These are phyloP conservation scores for Bromus sterilis DNA, from an alignment of 176 grass and related monocot genomes.

Conservation along the genomic window DNA sequence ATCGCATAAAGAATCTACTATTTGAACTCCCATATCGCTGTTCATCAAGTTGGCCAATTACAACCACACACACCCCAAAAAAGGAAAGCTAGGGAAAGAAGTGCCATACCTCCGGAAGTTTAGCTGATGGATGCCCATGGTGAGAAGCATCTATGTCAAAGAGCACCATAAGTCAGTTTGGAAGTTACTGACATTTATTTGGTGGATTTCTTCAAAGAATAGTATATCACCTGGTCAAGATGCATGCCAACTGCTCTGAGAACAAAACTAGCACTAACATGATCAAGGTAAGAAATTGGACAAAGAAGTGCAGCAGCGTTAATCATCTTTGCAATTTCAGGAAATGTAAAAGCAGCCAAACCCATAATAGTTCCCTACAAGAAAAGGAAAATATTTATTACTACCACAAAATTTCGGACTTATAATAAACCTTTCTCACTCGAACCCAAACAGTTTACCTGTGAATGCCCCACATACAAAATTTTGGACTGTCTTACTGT, in stretches of 20 bases:
- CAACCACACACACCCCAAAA: not conserved
- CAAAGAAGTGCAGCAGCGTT: conserved; percentile 90
- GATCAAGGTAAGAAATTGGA: conserved; percentile 94
- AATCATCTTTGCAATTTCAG: conserved; percentile 69
- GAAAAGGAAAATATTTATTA: conserved; percentile 23
- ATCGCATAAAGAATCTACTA: conserved; percentile 72
- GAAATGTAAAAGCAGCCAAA: conserved; percentile 73
- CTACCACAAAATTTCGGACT: not conserved
- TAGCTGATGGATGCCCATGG: conserved; percentile 78
- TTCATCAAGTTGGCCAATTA: conserved; percentile 26
- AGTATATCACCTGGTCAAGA: conserved; percentile 80
- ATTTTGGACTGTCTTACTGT: conserved; percentile 63
- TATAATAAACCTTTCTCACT: not conserved
- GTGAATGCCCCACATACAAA: conserved; percentile 77
- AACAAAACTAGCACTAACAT: conserved; percentile 78
- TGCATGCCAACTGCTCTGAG: conserved; percentile 69
- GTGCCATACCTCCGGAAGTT: conserved; percentile 73
- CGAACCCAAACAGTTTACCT: conserved; percentile 38
- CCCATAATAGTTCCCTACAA: conserved; percentile 96
- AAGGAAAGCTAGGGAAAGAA: conserved; percentile 6
- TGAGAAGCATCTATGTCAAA: conserved; percentile 67
- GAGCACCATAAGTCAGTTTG: conserved; percentile 17
- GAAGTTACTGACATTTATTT: conserved; percentile 20
- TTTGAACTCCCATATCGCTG: conserved; percentile 57
- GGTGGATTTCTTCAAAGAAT: conserved; percentile 7